Base-by-base conservation (phyloP, 306 rosid species). In the Medicago ruthenica region DNA sequence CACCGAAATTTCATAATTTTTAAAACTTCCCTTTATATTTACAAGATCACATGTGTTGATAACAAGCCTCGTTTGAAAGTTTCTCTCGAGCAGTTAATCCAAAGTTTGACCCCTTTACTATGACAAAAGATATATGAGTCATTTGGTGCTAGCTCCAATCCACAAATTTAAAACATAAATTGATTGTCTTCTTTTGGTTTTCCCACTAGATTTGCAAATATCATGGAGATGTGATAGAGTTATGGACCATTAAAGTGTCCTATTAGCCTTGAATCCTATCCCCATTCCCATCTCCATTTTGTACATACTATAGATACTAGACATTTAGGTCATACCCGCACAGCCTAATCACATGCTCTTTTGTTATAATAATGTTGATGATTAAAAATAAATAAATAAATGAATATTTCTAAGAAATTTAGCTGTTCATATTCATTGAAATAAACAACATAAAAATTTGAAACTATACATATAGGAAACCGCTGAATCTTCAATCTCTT, bases 41-140 rank as follows among this genome's bases (percentile, higher is more conserved):
- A 9, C 42, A 41, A 10, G 63, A 60, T 66, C 68, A 50, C 17
- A 60, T 39, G 61, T 48, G 24, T 44, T 79, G 7, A 80, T 86
- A 80, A 77, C 64, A 84, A 47, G 62, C 77, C 71, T 64, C 37
- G 74, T 74, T 47, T 70, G 27, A 55, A 63, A 65, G 17, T 1
- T 9, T 48, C 81, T 86, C 91, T 93, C 84, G 94, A 89, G 98
- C 94, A 58, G 34, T 80, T 85, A 80, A 89, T 87, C 81, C 44
- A 55, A 62, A 9, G 50, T 85, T 84, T 76, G 88, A 87, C 88
- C 77, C 75, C 72, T 89, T 85, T 69, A 85, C 6, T 17, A 72
- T 71, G 63, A 61, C n/a, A 73, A 50, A 68, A 62, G 6, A 11
- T 40, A 2, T n/a, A 2, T 31, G 47, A 60, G 79, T 76, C 72